Evolutionary conservation across 495 filamentous ascomycete genomes (phyloP).

Genomic region (Trichocladium antarcticum): DNA sequence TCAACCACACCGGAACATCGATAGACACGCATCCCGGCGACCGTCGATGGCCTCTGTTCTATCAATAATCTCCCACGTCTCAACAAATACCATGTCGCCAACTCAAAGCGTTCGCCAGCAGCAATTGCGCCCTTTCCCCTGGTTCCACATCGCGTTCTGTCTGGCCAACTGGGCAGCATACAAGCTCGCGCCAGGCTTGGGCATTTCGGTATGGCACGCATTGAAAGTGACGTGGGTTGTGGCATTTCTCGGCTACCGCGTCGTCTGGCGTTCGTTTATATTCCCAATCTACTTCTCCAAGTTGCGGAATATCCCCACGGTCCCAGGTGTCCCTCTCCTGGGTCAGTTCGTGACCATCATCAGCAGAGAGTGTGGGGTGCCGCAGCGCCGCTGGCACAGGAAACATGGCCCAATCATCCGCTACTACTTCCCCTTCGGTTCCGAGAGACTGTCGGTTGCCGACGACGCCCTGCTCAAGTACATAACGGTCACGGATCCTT

Average conservation of each 20-base stretch:
- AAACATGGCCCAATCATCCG: constrained; percentile 18
- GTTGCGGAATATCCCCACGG: constrained; percentile 18
- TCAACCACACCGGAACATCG: too few species aligned
- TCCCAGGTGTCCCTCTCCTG: constrained; percentile 16
- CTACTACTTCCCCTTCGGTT: constrained; percentile 22
- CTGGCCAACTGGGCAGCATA: too few species aligned
- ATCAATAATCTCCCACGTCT: too few species aligned
- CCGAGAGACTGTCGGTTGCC: constrained; percentile 20
- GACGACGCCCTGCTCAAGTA: constrained; percentile 31
- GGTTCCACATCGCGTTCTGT: too few species aligned
- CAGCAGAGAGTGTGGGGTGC: constrained; percentile 20
- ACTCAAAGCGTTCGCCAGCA: too few species aligned
- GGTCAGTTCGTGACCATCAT: constrained; percentile 23
- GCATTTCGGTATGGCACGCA: too few species aligned
- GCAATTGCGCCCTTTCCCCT: too few species aligned
- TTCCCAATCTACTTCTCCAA: constrained; percentile 15
- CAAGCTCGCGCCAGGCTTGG: too few species aligned
- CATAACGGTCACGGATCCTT: constrained; percentile 42
- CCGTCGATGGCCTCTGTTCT: too few species aligned
- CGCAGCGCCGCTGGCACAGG: constrained; percentile 22
- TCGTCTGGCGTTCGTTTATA: constrained; percentile 12
- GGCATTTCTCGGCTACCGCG: constrained; percentile 1
- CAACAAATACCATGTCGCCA: too few species aligned
- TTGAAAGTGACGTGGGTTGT: neutral
- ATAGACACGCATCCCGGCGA: too few species aligned